Evolutionary conservation across 2,329 filamentous ascomycete species (phyloP), one percentile per base, ranked within the genome.

Genomic region (Xylariaceae sp.): DNA sequence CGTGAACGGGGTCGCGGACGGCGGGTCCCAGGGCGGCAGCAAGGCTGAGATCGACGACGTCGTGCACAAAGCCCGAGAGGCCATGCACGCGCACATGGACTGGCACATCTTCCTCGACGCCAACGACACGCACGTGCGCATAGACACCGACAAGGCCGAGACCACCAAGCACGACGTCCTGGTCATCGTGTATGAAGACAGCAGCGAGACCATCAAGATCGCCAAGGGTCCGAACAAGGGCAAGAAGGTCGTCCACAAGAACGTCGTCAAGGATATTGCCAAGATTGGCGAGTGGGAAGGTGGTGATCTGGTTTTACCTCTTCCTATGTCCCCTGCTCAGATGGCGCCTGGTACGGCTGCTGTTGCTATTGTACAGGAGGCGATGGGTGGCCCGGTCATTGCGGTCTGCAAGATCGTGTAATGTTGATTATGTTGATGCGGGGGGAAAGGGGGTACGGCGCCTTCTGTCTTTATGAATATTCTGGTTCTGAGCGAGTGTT

Each of bases 281-380:
- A 72, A 71, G 62, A 62, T 71, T 52, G 71, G 71, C 5, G 67
- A 72, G 50, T 73, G 70, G 70, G 58, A 27, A 15, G 70, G 70
- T 1, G 70, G 70, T 2, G 64, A 71, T 48, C 27, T 67, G 3
- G 63, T 62, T 2, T 29, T 67, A 5, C 35, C 59, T 4, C 57
- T 70, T 39, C 69, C 69, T 5, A 26, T 55, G 8, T 37, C 58
- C 10, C 53, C 54, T n/a, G 50, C 58, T 3, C 41, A 59, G 43
- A 64, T 60, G 58, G 53, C 54, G 41, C 51, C 59, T 18, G 65
- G 63, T 3, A 60, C 65, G 20, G 63, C 64, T 27, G 65, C 66
- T 32, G 66, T 66, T 13, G 63, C 64, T 8, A 36, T 70, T 40
- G 59, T 70, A 23, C 67, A 69, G 52, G 63, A 61, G 27, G 60